Percentiles rank a stretch among this genome's conserved stretches.
phyloP scores from a whole-genome alignment of 352 stramenopile genomes.

The Thraustochytrium striatum region DNA sequence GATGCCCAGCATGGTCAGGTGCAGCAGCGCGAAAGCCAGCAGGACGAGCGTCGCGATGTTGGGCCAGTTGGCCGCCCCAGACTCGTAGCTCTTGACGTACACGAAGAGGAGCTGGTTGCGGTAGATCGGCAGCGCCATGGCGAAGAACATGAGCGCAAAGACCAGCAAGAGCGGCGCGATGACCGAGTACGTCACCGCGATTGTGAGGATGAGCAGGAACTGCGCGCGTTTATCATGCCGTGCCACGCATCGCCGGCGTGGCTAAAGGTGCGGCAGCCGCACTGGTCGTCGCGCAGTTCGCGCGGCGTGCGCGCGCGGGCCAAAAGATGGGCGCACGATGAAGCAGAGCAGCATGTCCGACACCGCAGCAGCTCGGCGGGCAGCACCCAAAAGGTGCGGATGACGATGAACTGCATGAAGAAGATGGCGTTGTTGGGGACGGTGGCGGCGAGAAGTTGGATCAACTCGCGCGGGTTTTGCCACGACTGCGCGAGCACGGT shows the following conservation, averaged over 20 bases:
- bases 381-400: slow-evolving; percentile 26
- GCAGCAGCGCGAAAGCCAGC: slow-evolving; percentile 13
- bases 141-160: slow-evolving; percentile 30
- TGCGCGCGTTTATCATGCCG: neutral
- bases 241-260: slow-evolving; percentile 5
- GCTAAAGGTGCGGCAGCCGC: neutral
- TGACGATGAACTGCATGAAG: slow-evolving; percentile 41
- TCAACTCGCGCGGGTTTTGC: slow-evolving; percentile 32
- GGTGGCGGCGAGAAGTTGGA: neutral
- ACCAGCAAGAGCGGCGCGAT: slow-evolving; percentile 1
- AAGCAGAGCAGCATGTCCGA: neutral
- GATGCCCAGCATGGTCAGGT: slow-evolving; percentile 29
- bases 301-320: slow-evolving; percentile 3
- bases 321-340: slow-evolving; percentile 33
- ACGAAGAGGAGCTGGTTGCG: slow-evolving; percentile 37
- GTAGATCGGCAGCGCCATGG: slow-evolving; percentile 9
- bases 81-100: slow-evolving; percentile 21
- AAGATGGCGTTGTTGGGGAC: slow-evolving; percentile 15
- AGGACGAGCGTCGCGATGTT: slow-evolving; percentile 21
- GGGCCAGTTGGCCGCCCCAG: neutral
- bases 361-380: slow-evolving; percentile 16
- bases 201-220: slow-evolving; percentile 3
- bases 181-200: slow-evolving; percentile 29
- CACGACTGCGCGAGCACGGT: slow-evolving; percentile 10
- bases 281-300: slow-evolving; percentile 17